A percentile compares a stretch with the other conserved stretches of the same genome.
These are phyloP conservation scores for Chaetomium tenue DNA, from an alignment of 495 filamentous ascomycete genomes.

Conservation along the genomic window DNA sequence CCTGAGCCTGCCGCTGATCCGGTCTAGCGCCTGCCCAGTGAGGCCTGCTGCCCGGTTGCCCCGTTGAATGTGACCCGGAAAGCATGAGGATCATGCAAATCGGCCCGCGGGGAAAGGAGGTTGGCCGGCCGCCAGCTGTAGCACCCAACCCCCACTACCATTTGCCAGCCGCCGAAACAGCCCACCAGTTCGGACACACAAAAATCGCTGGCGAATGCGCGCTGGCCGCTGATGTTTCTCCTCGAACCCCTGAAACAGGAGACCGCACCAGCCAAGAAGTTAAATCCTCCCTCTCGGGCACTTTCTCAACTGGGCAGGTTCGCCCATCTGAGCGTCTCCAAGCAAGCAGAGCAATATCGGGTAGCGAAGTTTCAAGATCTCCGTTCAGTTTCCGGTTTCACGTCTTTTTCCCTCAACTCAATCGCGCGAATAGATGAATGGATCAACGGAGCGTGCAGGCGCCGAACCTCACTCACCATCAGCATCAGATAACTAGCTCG, in stretches of 20 bases:
- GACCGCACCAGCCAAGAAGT: slow-evolving; percentile 9
- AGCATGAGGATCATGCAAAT: slow-evolving; percentile 14
- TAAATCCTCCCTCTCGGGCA: neutral
- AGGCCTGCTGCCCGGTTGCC: neutral
- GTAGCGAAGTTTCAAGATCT: slow-evolving; percentile 17
- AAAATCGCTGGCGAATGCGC: slow-evolving; percentile 9
- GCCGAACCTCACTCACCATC: neutral
- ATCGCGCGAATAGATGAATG: neutral
- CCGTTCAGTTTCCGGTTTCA: neutral
- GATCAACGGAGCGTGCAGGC: neutral
- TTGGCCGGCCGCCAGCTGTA: neutral
- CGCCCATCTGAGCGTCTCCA: slow-evolving; percentile 1
- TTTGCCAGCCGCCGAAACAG: slow-evolving; percentile 1
- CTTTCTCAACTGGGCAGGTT: neutral
- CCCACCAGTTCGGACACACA: neutral
- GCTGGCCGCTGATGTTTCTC: neutral
- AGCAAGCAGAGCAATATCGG: neutral
- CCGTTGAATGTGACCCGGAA: neutral
- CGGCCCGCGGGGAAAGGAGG: neutral
- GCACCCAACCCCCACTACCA: neutral
- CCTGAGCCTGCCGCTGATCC: slow-evolving; percentile 3
- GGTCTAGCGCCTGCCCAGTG: neutral
- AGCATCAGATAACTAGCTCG: neutral
- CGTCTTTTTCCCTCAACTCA: neutral
- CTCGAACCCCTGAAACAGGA: slow-evolving; percentile 19